Evolutionary conservation across 1,284 basidiomycete genomes (phyloP), one percentile per base, ranked within the genome.

Genomic region (Heterobasidion annosum): DNA sequence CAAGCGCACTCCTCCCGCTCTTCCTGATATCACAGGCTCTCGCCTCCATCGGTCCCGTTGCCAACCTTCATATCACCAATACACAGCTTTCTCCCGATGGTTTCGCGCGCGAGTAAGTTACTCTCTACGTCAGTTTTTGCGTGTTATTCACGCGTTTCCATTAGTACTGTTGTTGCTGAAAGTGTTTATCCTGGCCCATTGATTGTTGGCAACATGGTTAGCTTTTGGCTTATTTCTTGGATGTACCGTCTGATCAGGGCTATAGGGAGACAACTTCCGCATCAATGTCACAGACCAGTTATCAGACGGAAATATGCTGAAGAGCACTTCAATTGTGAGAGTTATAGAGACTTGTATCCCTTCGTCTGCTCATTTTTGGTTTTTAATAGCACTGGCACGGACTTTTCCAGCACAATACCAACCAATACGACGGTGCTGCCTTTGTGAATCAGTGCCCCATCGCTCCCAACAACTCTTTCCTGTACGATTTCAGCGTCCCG

Each of bases 381-480:
- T 50, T 15, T 45, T 40, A 51, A 13, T 50, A 70, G 69, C 71
- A 73, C 56, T 72, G 71, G 71, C 70, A 71, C 44, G 68, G 68
- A 1, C 44, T 72, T 45, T 67, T 66, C 53, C 70, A 63, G 64
- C 62, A 59, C 54, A 64, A 8, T 3, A 56, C 55, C 9, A 40
- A 19, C 19, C 37, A 53, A 15, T 47, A 32, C 7, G 70, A 72
- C 48, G 70, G 70, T 8, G 49, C 61, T 0, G 63, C 69, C 1
- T 67, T 69, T 49, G 70, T 78, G 33, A 74, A 67, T 34, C 76
- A 79, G 60, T 83, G 81, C 61, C 77, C 77, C 1, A 78, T 82
- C 55, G 70, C 70, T 1, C 65, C 76, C 0, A 71, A 69, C 0
- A 59, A 68, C 16, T 69, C 68, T 8, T 82, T 78, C 68, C 68